These are phyloP conservation scores for Entomortierella lignicola DNA, from an alignment of 192 early-diverging fungal species.

Conservation along the genomic window DNA sequence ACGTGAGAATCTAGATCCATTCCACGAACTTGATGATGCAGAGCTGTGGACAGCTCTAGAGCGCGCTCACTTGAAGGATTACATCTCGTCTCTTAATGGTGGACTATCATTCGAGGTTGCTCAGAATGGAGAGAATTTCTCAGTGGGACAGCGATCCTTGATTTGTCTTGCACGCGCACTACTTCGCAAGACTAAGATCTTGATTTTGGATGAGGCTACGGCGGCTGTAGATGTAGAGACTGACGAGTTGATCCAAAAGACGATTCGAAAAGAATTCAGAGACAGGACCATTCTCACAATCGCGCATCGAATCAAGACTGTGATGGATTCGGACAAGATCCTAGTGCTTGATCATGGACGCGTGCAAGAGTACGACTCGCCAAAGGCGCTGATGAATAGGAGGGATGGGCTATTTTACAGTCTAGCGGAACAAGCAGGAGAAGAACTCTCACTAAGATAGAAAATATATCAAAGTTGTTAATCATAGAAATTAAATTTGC, in stretches of 20 bases:
- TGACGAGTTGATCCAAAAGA: constrained; percentile 86
- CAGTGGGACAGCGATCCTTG: constrained; percentile 82
- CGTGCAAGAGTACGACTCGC: constrained; percentile 63
- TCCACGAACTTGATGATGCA: constrained; percentile 53
- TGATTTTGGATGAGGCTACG: constrained; percentile 59
- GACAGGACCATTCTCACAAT: constrained; percentile 87
- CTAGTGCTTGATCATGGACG: constrained; percentile 64
- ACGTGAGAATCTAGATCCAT: constrained; percentile 68
- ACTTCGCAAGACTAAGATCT: constrained; percentile 67
- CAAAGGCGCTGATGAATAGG: constrained; percentile 57
- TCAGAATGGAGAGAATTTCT: constrained; percentile 88
- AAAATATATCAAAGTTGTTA: too few species aligned
- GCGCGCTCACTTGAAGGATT: constrained; percentile 72
- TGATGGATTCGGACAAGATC: constrained; percentile 86
- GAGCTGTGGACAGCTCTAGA: constrained; percentile 79
- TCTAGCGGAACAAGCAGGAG: constrained; percentile 1
- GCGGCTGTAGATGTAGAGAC: constrained; percentile 84
- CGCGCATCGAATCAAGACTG: constrained; percentile 89
- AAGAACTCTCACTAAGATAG: too few species aligned
- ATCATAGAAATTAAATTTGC: too few species aligned
- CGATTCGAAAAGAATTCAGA: constrained; percentile 81
- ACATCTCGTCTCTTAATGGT: constrained; percentile 68
- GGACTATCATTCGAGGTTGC: constrained; percentile 75
- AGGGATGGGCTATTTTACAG: constrained; percentile 34
- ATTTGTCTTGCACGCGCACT: constrained; percentile 78